phyloP scores from a whole-genome alignment of 148 eudicot species.

The Rhododendron kiyosumense region DNA sequence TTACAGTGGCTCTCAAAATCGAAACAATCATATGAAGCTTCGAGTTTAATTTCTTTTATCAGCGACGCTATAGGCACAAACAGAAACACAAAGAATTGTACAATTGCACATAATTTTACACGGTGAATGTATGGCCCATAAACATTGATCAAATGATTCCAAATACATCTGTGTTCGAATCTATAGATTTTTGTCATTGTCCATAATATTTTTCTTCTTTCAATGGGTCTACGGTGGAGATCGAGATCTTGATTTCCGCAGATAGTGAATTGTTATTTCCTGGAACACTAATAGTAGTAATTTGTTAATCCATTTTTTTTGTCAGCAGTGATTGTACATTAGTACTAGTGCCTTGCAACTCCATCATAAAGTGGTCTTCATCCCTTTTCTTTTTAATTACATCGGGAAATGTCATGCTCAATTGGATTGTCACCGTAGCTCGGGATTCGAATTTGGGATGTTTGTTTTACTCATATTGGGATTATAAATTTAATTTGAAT shows the following conservation, averaged over 20 bases:
- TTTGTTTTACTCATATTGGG: slow-evolving; percentile 6
- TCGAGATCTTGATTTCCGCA: neutral
- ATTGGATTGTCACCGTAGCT: neutral
- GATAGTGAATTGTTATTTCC: neutral
- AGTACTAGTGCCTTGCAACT: neutral
- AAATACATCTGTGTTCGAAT: too few relatives aligned
- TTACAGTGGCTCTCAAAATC: too few relatives aligned
- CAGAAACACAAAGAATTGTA: neutral
- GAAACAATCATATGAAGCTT: neutral
- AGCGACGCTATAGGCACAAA: neutral
- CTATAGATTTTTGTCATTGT: too few relatives aligned
- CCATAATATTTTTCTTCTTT: too few relatives aligned
- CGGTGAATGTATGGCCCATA: neutral
- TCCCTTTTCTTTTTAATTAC: neutral
- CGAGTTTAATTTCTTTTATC: neutral
- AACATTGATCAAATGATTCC: too few relatives aligned
- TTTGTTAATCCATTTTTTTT: neutral
- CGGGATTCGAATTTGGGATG: slow-evolving; percentile 3
- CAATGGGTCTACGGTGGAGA: neutral
- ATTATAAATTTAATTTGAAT: neutral
- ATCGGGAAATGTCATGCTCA: neutral
- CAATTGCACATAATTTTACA: neutral
- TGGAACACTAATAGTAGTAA: neutral
- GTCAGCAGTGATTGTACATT: slow-evolving; percentile 11
- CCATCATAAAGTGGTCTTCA: neutral